Base-by-base conservation (phyloP, 1,284 basidiomycete species). In the Trichosporon sp. region DNA sequence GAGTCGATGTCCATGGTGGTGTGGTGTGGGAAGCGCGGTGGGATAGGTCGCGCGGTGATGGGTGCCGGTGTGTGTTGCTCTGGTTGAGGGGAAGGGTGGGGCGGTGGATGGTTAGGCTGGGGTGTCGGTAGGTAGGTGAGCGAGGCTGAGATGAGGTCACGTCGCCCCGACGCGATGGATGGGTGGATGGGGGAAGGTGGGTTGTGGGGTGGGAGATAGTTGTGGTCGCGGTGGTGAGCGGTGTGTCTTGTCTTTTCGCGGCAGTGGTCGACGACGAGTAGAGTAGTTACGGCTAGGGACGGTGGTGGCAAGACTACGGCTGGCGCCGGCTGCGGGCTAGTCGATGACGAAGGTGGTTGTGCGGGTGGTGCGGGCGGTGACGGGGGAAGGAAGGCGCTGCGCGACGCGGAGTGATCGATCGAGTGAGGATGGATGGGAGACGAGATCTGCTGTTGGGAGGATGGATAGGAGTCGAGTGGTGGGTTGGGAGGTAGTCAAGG, bases 1-100 rank as follows among this genome's bases (percentile, higher is more conserved):
- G 60, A 60, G 63, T 65, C 67, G 58, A 65, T 59, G 23, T 68
- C 67, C 67, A 68, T 68, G 27, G 32, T 63, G 33, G 29, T 64
- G 66, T 68, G 27, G 32, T 63, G 33, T 21, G 10, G 57, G 29
- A 31, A 19, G 16, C 27, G 49, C 13, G 19, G 25, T n/a, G 13
- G 32, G 31, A n/a, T 13, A 19, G 13, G 40, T 49, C 58, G 58
- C 58, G 40, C 31, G 27, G 29, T 59, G 29, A 3, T n/a, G 27
- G 23, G 36, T n/a, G 37, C 27, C 37, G 21, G 58, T 4, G 58
- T 25, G 37, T 40, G 16, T 46, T 29, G 37, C 19, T n/a, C n/a
- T n/a, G n/a, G n/a, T 16, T 2, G 16, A 16, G 21, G 58, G 21
- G 59, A 44, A 16, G 40, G 40, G 40, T 44, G 14, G 40, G 40